phyloP scores from a whole-genome alignment of 768 basidiomycete genomes.

The Kwoniella dendrophila region DNA sequence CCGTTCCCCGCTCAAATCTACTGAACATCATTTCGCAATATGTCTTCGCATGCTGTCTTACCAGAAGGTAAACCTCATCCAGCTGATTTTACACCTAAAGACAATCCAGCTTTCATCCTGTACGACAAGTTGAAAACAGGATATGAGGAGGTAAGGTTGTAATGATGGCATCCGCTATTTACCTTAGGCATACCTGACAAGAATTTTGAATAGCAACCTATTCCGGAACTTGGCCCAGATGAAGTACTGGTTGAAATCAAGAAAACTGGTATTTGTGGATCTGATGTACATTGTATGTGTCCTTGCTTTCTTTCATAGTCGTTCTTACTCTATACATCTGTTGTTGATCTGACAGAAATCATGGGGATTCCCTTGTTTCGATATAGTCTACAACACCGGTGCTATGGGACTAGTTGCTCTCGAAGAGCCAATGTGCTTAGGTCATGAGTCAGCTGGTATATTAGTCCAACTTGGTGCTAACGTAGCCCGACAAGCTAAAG shows the following conservation, averaged over 20 bases:
- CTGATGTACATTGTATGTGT: conserved; percentile 61
- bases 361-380: neutral
- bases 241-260: conserved; percentile 88
- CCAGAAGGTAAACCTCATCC: conserved; percentile 17
- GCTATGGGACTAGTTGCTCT: conserved; percentile 62
- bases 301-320: neutral
- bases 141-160: conserved; percentile 38
- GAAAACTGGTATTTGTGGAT: conserved; percentile 93
- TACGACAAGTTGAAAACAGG: conserved; percentile 42
- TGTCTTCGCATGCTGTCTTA: conserved; percentile 22
- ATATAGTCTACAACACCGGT: conserved; percentile 72
- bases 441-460: conserved; percentile 88
- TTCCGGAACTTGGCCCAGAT: conserved; percentile 60
- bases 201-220: conserved; percentile 36
- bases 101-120: conserved; percentile 51
- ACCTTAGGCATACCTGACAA: neutral
- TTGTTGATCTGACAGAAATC: neutral
- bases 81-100: conserved; percentile 33
- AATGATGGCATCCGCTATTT: neutral
- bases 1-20: neutral
- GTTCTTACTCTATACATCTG: neutral
- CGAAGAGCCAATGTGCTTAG: conserved; percentile 68
- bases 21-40: conserved; percentile 2
- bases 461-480: conserved; percentile 60
- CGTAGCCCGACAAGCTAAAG: conserved; percentile 35